These are phyloP conservation scores for Aspergillus intermedius DNA, from an alignment of 2,329 filamentous ascomycete genomes.

Conservation along the genomic window DNA sequence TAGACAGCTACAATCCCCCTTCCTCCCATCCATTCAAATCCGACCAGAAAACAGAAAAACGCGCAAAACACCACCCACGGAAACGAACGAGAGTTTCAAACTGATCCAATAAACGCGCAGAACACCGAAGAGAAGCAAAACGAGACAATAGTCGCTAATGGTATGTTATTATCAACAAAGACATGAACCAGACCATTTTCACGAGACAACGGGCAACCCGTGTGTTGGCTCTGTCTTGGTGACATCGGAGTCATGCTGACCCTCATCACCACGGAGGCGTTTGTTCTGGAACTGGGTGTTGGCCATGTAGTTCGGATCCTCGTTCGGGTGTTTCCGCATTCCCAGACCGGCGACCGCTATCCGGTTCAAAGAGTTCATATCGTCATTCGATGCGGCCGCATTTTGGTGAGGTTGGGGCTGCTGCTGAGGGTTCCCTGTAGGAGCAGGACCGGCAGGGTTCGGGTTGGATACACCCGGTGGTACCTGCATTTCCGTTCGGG, in stretches of 20 bases:
- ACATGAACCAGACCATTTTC: neutral
- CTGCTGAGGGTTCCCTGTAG: conserved; percentile 19
- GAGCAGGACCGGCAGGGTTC: conserved; percentile 8
- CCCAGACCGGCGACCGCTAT: conserved; percentile 39
- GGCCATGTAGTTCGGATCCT: conserved; percentile 29
- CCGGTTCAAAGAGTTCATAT: conserved; percentile 37
- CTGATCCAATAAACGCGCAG: no score
- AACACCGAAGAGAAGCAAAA: no score
- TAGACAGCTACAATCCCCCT: no score
- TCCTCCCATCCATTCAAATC: no score
- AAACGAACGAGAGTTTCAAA: no score
- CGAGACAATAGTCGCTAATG: no score
- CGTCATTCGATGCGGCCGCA: conserved; percentile 26
- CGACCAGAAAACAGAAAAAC: no score
- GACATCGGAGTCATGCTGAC: conserved; percentile 17
- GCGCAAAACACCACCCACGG: no score
- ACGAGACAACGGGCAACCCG: conserved; percentile 23
- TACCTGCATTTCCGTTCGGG: conserved; percentile 36
- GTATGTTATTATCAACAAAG: neutral
- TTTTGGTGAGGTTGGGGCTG: conserved; percentile 21
- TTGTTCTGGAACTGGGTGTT: conserved; percentile 27
- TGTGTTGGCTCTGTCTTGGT: conserved; percentile 24
- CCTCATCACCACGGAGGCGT: conserved; percentile 26
- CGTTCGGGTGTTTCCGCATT: conserved; percentile 38
- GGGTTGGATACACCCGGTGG: conserved; percentile 19